phyloP scores from a whole-genome alignment of 495 filamentous ascomycete species.

The Podospora pseudoanserina region DNA sequence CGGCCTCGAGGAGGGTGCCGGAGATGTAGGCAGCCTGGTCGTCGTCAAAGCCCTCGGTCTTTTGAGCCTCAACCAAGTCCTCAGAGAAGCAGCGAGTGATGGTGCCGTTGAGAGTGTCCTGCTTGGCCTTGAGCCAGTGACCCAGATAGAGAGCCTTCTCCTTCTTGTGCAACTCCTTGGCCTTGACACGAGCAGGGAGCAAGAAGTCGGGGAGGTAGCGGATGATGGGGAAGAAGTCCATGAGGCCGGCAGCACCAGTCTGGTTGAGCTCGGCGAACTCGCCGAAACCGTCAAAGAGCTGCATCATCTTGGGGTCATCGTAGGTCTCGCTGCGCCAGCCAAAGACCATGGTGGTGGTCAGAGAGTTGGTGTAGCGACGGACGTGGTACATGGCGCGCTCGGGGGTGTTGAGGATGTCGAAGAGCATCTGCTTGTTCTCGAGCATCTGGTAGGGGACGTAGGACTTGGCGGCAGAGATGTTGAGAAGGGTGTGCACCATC shows the following conservation, averaged over 20 bases:
- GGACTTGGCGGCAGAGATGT: conserved; percentile 38
- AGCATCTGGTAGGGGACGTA: conserved; percentile 53
- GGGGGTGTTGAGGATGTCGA: conserved; percentile 39
- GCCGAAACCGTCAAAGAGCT: conserved; percentile 52
- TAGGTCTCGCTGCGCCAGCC: conserved; percentile 48
- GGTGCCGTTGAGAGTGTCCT: conserved; percentile 26
- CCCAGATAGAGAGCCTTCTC: conserved; percentile 31
- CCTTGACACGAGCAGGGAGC: conserved; percentile 29
- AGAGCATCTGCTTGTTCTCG: conserved; percentile 49
- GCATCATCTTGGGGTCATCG: conserved; percentile 50
- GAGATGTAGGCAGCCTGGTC: conserved; percentile 44
- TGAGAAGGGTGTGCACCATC: conserved; percentile 44
- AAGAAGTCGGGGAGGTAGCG: conserved; percentile 43
- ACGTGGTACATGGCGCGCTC: conserved; percentile 47
- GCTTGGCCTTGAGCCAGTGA: conserved; percentile 35
- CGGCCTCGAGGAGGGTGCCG: conserved; percentile 53
- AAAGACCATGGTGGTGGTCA: conserved; percentile 56
- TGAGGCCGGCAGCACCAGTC: conserved; percentile 34
- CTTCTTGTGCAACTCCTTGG: conserved; percentile 29
- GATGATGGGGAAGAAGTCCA: conserved; percentile 45
- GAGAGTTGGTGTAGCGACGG: conserved; percentile 50
- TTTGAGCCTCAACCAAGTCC: conserved; percentile 38
- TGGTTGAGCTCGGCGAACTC: conserved; percentile 48
- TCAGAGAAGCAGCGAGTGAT: conserved; percentile 40
- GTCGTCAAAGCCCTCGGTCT: conserved; percentile 39